Evolutionary conservation across 257 asterid genomes (phyloP), one percentile per base, ranked within the genome.

Genomic region (Jasminum sambac): DNA sequence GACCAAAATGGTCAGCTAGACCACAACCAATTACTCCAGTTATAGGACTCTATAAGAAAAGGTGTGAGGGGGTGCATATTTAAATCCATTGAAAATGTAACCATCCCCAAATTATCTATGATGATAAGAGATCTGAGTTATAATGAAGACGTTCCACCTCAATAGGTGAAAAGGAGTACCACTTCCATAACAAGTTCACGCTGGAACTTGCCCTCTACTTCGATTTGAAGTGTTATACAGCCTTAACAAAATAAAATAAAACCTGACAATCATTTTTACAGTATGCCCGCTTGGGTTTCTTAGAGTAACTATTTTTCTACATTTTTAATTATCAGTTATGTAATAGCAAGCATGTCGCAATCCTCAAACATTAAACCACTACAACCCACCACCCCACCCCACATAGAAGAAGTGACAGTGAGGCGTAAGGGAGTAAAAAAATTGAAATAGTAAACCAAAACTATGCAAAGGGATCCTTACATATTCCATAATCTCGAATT

Each of bases 401-500:
- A 63, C 23, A 13, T 8, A 60, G 50, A 48, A 60, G 64, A 76
- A 50, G 52, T 23, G 30, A 21, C 9, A 68, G 24, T 24, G 25
- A 67, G 36, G 44, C 5, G 48, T 58, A 21, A 44, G 70, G 48
- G 34, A 38, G 52, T 11, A 66, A 40, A 55, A 37, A 16, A 42
- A 58, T 66, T 16, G 71, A 52, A 66, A 11, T 55, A 42, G 55
- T 43, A 50, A 66, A 69, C 25, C 69, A 61, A 61, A 76, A 69
- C 60, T 58, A 68, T 52, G 50, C 60, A 55, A 68, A 46, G 46
- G 34, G 71, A 66, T 73, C 59, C 99, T 91, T 91, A 95, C 99
- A 76, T 91, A 87, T 89, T 95, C 98, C 99, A 95, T 95, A 72
- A 89, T 86, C 84, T 95, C 99, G 86, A 86, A 94, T 72, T 94